These are phyloP conservation scores for Beauveria sp. DNA, from an alignment of 2,329 filamentous ascomycete species.

Conservation along the genomic window DNA sequence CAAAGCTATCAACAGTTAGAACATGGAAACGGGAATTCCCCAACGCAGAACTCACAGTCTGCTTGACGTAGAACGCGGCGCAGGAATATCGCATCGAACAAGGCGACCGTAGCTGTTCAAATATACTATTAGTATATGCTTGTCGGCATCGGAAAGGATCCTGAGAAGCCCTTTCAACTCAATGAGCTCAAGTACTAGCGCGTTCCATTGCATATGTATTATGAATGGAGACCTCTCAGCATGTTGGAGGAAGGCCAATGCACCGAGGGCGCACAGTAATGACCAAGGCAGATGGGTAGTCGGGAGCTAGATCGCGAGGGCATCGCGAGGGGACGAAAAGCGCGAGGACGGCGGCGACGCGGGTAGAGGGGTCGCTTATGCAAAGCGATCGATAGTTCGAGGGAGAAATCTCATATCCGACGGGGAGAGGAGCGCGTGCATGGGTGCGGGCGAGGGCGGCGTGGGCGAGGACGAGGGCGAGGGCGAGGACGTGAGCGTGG, in stretches of 20 bases:
- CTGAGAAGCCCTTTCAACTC: slow-evolving; percentile 4
- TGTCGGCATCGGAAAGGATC: not conserved
- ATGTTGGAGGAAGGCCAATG: not conserved
- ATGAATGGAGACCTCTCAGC: not conserved
- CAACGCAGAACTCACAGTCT: slow-evolving; percentile 69
- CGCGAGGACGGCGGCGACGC: slow-evolving; percentile 7
- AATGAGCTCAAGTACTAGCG: slow-evolving; percentile 5
- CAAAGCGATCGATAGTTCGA: slow-evolving; percentile 27
- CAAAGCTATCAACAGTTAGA: slow-evolving; percentile 53
- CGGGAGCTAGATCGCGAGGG: not conserved
- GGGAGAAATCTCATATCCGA: slow-evolving; percentile 18
- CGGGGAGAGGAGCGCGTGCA: slow-evolving; percentile 15
- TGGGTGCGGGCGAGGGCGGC: slow-evolving; percentile 40
- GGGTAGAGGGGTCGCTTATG: slow-evolving; percentile 26
- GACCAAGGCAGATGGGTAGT: not conserved
- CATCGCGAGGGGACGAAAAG: slow-evolving; percentile 2
- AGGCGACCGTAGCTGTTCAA: slow-evolving; percentile 80
- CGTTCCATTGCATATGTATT: slow-evolving; percentile 3
- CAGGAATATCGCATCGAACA: slow-evolving; percentile 96
- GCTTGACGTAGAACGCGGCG: slow-evolving; percentile 85
- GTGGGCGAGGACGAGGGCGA: slow-evolving; percentile 28
- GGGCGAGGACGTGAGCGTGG: slow-evolving; percentile 34
- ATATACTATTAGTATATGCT: slow-evolving; percentile 40
- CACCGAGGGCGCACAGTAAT: not conserved
- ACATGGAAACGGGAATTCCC: not conserved